phyloP scores from a whole-genome alignment of 1,139 yeast genomes.

The Nadsonia starkeyi-henricii region DNA sequence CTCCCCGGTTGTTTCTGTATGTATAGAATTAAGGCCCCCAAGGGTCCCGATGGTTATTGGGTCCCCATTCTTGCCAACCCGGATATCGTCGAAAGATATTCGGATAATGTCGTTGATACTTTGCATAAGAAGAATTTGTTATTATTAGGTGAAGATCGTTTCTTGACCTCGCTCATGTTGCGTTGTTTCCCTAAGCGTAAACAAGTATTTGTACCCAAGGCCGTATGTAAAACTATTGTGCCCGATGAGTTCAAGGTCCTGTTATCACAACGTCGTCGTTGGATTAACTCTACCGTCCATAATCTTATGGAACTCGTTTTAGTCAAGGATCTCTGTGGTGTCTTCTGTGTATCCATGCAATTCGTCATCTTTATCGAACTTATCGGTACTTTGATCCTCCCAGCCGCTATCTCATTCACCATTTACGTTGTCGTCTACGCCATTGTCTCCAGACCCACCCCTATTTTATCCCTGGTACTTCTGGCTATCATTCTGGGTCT shows the following conservation, averaged over 20 bases:
- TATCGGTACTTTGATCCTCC: constrained; percentile 81
- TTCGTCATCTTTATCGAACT: constrained; percentile 79
- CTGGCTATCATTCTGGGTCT: constrained; percentile 77
- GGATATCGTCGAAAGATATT: constrained; percentile 87
- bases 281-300: constrained; percentile 97
- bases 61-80: constrained; percentile 94
- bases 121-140: constrained; percentile 82
- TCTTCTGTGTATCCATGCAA: constrained; percentile 95
- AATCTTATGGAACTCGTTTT: constrained; percentile 82
- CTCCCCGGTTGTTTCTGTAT: constrained; percentile 95
- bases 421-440: constrained; percentile 68
- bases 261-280: constrained; percentile 90
- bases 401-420: constrained; percentile 84
- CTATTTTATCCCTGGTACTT: constrained; percentile 62
- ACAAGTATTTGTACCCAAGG: constrained; percentile 87
- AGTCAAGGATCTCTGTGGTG: constrained; percentile 88
- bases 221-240: constrained; percentile 87
- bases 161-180: constrained; percentile 76
- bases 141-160: constrained; percentile 88
- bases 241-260: constrained; percentile 73
- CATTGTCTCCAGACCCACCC: constrained; percentile 70
- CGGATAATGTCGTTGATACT: constrained; percentile 78
- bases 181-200: constrained; percentile 86
- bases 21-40: constrained; percentile 90
- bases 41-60: constrained; percentile 85